Evolutionary conservation across 148 eudicot genomes (phyloP).

Genomic region (Euryodendron excelsum): DNA sequence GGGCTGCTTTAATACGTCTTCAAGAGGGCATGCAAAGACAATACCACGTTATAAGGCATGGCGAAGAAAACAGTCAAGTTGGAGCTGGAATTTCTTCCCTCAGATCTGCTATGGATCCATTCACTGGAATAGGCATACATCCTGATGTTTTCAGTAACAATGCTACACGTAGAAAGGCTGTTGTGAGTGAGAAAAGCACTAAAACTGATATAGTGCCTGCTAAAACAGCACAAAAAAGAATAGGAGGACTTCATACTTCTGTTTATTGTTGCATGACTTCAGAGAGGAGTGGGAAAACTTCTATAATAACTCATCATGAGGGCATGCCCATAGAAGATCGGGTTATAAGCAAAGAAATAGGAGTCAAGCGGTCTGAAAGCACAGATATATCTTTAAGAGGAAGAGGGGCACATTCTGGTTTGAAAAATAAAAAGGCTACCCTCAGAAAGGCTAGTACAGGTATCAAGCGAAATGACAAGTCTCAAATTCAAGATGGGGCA

Average conservation of each 20-base stretch:
- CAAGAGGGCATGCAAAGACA: neutral
- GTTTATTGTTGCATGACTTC: neutral
- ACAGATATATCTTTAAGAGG: neutral
- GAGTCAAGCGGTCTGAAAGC: constrained; percentile 1
- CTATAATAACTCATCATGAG: neutral
- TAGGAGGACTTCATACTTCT: neutral
- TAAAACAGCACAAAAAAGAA: neutral
- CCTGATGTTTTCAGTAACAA: neutral
- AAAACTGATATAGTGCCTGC: neutral
- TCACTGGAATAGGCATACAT: neutral
- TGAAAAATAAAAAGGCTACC: constrained; percentile 6
- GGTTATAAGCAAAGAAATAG: constrained; percentile 3
- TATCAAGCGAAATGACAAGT: neutral
- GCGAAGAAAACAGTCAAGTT: neutral
- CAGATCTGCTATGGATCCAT: neutral
- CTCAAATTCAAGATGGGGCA: constrained; percentile 8
- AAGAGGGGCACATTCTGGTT: constrained; percentile 10
- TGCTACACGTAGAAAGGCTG: neutral
- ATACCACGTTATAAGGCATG: neutral
- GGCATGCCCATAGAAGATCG: neutral
- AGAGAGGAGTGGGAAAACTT: neutral
- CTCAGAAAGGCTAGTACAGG: neutral
- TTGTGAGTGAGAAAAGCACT: neutral
- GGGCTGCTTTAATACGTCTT: neutral
- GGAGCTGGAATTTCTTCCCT: neutral